phyloP scores from a whole-genome alignment of 352 stramenopile genomes.

The Pythium plurisporium region DNA sequence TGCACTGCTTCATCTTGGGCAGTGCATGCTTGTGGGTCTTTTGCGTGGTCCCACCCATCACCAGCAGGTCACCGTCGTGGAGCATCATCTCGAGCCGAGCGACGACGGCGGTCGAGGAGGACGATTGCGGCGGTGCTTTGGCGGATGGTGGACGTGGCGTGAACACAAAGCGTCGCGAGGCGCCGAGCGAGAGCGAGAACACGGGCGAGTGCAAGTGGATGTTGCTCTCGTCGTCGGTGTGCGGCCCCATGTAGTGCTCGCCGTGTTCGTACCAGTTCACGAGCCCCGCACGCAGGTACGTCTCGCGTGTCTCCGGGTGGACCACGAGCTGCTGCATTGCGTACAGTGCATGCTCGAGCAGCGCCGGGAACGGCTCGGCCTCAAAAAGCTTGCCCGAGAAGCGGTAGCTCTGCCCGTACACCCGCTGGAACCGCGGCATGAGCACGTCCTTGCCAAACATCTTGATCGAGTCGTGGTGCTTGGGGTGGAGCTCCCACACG shows the following conservation, averaged over 20 bases:
- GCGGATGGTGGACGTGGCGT: slow-evolving; percentile 22
- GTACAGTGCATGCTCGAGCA: slow-evolving; percentile 32
- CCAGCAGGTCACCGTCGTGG: slow-evolving; percentile 62
- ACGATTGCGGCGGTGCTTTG: no score
- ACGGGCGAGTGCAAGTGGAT: slow-evolving; percentile 54
- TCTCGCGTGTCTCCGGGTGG: not conserved
- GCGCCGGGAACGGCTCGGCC: slow-evolving; percentile 37
- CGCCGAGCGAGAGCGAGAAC: slow-evolving; percentile 61
- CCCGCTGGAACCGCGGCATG: slow-evolving; percentile 67
- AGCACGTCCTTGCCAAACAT: slow-evolving; percentile 63
- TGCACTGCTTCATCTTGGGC: slow-evolving; percentile 59
- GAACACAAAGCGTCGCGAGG: slow-evolving; percentile 66
- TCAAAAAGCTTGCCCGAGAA: slow-evolving; percentile 61
- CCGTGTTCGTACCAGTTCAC: slow-evolving; percentile 84
- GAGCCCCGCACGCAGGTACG: slow-evolving; percentile 27
- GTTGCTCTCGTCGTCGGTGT: slow-evolving; percentile 63
- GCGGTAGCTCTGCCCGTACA: slow-evolving; percentile 48
- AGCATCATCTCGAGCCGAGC: slow-evolving; percentile 44
- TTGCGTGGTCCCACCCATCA: slow-evolving; percentile 82
- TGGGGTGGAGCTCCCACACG: slow-evolving; percentile 61
- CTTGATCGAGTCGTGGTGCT: slow-evolving; percentile 56
- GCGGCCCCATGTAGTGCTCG: slow-evolving; percentile 75
- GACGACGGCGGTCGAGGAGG: not conserved
- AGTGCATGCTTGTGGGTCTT: slow-evolving; percentile 75
- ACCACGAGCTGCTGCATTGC: slow-evolving; percentile 37